Conservation (phyloP, 2,329 filamentous ascomycete species). For the Aspergillus puulaauensis region DNA sequence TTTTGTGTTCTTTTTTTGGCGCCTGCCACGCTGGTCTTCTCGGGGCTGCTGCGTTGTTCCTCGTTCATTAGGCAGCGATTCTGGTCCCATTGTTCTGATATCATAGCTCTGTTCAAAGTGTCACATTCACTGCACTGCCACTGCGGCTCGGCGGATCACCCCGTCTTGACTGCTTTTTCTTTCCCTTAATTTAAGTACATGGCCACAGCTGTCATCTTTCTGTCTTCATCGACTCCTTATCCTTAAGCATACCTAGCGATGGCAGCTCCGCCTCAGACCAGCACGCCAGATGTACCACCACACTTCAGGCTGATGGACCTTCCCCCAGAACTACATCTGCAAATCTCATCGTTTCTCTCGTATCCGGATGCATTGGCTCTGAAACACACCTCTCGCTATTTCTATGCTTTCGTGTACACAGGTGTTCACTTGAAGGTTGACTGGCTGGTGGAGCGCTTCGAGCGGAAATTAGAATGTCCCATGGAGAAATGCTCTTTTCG, state of each 20-base stretch:
- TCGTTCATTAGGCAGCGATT: conserved; percentile 14
- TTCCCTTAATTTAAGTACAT: background rate
- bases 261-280: background rate
- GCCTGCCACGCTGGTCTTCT: conserved; percentile 7
- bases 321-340: conserved; percentile 66
- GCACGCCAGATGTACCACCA: background rate
- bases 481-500: conserved; percentile 48
- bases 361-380: conserved; percentile 71
- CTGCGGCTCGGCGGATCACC: conserved; percentile 4
- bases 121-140: conserved; percentile 3
- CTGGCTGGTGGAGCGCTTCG: conserved; percentile 66
- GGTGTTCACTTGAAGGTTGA: conserved; percentile 65
- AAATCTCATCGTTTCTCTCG: conserved; percentile 59
- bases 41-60: background rate
- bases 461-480: conserved; percentile 65
- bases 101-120: conserved; percentile 4
- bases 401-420: conserved; percentile 65
- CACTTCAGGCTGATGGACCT: conserved; percentile 48
- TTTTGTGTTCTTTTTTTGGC: background rate
- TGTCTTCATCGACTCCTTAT: background rate
- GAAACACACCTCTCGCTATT: conserved; percentile 65
- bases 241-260: background rate
- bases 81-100: conserved; percentile 1
- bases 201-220: background rate
- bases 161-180: background rate